Evolutionary conservation across 208 protist genomes (phyloP), one percentile per base, ranked within the genome.

Genomic region (Spironucleus salmonicida): DNA sequence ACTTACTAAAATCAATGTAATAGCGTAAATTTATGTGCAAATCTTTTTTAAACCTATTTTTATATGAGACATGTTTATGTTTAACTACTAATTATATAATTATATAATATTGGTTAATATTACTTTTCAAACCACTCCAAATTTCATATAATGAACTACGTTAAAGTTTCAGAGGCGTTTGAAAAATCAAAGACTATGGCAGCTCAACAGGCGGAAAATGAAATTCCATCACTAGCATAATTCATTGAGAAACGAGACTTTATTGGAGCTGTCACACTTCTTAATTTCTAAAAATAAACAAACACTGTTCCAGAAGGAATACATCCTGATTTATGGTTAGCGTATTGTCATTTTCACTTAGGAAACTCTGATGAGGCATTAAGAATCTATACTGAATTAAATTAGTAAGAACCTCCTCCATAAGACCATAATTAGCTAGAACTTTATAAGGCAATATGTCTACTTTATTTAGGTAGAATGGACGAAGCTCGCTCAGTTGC

Each of bases 181-280:
- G 64, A 71, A 45, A 71, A 38, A 38, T 71, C 7, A 42, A 71
- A 71, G 64, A 4, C 13, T 19, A 11, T 49, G 27, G 64, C 13
- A 15, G 30, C 27, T 71, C 32, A 71, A 49, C 4, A n/a, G 9
- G 64, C 7, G n/a, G 45, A 71, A 35, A 71, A 71, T 35, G 64
- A 11, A 35, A 49, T 71, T 45, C 64, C 64, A 32, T 45, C 30
- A n/a, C 45, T 71, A 11, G 9, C 15, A n/a, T 29, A 30, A n/a
- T 71, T 71, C 38, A 71, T 71, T 49, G 64, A 71, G n/a, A 2
- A 35, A n/a, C 7, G 64, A 32, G 64, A 71, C 40, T 71, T 71
- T 49, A 11, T 71, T 9, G 64, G 64, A 7, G 64, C 64, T 23
- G n/a, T 57, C n/a, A 71, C 64, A 23, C 30, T 71, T 4, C 34